phyloP scores from a whole-genome alignment of 1,284 basidiomycete genomes.

The Moesziomyces sp. region DNA sequence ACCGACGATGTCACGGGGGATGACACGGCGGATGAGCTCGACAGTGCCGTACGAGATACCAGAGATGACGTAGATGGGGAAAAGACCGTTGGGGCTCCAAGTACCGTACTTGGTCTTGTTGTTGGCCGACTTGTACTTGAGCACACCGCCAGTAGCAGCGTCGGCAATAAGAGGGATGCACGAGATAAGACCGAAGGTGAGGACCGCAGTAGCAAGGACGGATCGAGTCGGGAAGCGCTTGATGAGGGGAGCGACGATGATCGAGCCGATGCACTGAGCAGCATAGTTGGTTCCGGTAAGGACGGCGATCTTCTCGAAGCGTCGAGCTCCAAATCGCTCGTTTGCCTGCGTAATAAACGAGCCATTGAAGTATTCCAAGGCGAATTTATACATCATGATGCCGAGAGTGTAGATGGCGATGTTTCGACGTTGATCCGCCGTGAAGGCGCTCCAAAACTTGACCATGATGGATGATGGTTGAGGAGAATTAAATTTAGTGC shows the following conservation, averaged over 20 bases:
- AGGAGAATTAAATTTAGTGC: too few species aligned
- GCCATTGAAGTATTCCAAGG: conserved; percentile 53
- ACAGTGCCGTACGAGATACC: conserved; percentile 68
- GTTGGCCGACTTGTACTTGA: conserved; percentile 57
- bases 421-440: conserved; percentile 54
- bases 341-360: conserved; percentile 64
- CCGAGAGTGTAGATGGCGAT: conserved; percentile 57
- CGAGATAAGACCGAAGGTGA: conserved; percentile 66
- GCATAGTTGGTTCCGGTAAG: conserved; percentile 65
- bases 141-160: conserved; percentile 65
- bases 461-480: conserved; percentile 14
- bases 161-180: conserved; percentile 67
- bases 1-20: conserved; percentile 66
- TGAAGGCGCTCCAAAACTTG: conserved; percentile 42
- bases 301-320: conserved; percentile 62
- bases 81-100: conserved; percentile 67
- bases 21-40: conserved; percentile 68
- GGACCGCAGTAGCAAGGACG: conserved; percentile 65
- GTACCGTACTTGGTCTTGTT: conserved; percentile 64
- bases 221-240: conserved; percentile 67
- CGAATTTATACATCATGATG: conserved; percentile 63
- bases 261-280: conserved; percentile 64
- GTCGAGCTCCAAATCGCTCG: conserved; percentile 55
- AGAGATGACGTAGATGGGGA: conserved; percentile 63
- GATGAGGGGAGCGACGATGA: conserved; percentile 66